Base-by-base conservation (phyloP, 352 stramenopile genomes). In the Phytophthora pisi region DNA sequence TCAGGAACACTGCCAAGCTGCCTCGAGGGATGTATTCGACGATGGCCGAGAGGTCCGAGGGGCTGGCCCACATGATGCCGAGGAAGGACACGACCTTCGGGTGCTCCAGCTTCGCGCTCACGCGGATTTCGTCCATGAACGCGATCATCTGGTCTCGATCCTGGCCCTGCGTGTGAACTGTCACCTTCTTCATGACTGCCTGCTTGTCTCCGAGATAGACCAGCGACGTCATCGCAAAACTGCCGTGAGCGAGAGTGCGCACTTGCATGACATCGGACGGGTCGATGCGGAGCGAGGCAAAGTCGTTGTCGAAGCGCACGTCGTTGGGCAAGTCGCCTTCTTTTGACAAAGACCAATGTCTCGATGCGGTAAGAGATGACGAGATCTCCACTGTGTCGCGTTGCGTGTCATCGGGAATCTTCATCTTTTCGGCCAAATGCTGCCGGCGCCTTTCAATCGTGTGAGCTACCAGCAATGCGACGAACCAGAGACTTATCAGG, bases 101-200 rank as follows among this genome's bases (percentile, higher is more conserved):
- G 51, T 92, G 80, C 38, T 84, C 66, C 9, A 92, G 61, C 30
- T 70, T 75, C 2, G 81, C 78, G 43, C 67, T 88, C 18, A 93
- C 56, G 2, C 85, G 82, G 60, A 93, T 91, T 60, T 91, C 82
- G 34, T 88, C 68, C 81, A 88, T 88, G 58, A 90, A 90, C 15
- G 70, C 74, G 15, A 71, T 57, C 56, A 78, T 66, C 18, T 74
- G 57, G 38, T 78, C 73, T 4, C 59, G 51, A 56, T 74, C 61
- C 38, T 68, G 66, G 30, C 57, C 52, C 40, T 66, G 66, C 10
- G 38, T 47, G 52, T 74, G 74, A 51, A 70, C 49, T 11, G 66
- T 69, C 9, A 74, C 51, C 28, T 76, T 74, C 54, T 81, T 81
- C 66, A 81, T 74, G 51, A 81, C 69, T 23, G 70, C 70, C 56